Percentiles rank a stretch among this genome's conserved stretches.
Conservation (phyloP, 352 stramenopile species). For the Pilasporangium apinafurcum region DNA sequence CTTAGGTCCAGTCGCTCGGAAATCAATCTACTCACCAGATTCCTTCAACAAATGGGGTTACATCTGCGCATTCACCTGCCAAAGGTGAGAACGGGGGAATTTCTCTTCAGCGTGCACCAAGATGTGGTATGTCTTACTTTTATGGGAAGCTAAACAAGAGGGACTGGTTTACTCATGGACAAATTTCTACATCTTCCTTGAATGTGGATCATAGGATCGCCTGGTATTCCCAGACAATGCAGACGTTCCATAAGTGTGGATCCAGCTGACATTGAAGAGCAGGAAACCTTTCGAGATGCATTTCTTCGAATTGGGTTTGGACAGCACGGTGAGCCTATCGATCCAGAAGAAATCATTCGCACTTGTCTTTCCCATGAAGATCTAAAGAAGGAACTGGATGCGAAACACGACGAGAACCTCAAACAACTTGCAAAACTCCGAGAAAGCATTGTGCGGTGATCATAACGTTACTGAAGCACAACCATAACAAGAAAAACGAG, state of each 20-base stretch:
- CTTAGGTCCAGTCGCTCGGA: no score
- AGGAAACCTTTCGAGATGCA: constrained; percentile 39
- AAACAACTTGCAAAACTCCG: constrained; percentile 42
- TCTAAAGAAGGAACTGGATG: constrained; percentile 60
- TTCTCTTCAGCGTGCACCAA: no score
- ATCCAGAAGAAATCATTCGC: constrained; percentile 64
- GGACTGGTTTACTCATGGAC: no score
- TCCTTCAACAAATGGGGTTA: no score
- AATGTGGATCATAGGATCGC: no score
- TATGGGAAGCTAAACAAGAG: no score
- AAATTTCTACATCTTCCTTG: no score
- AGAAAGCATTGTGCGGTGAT: constrained; percentile 42
- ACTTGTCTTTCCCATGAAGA: constrained; percentile 62
- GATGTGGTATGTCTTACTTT: no score
- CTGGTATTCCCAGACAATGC: not conserved
- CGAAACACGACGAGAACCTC: constrained; percentile 55
- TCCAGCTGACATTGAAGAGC: not conserved
- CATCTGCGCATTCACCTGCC: no score
- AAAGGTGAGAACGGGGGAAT: no score
- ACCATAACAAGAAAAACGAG: no score
- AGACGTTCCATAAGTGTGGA: not conserved
- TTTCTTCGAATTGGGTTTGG: constrained; percentile 73
- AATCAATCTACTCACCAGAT: no score
- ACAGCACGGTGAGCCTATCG: constrained; percentile 34
- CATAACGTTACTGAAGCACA: not conserved